phyloP scores from a whole-genome alignment of 1,284 basidiomycete species.

The Sporisorium iseilematis-ciliati region DNA sequence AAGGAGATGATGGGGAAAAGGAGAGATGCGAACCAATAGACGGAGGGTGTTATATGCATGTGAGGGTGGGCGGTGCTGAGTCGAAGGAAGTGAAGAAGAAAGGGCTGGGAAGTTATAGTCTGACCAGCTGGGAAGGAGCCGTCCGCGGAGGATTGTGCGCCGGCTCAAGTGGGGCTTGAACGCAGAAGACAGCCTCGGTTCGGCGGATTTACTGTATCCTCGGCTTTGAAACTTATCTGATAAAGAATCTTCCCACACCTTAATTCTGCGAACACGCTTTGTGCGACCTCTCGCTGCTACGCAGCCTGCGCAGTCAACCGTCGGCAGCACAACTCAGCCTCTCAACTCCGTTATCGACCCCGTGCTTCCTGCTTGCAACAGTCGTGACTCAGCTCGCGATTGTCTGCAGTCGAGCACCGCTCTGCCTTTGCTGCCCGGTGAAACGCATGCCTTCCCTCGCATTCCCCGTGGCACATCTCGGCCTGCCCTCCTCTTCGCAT shows the following conservation, averaged over 20 bases:
- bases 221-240: background rate
- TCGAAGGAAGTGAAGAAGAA: background rate
- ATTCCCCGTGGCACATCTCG: too few species aligned
- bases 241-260: background rate
- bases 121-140: background rate
- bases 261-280: too few species aligned
- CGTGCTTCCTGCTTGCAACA: too few species aligned
- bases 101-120: background rate
- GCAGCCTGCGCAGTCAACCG: background rate
- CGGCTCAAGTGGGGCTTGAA: background rate
- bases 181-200: background rate
- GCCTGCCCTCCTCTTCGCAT: too few species aligned
- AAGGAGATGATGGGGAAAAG: constrained; percentile 1
- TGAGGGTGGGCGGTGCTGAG: background rate
- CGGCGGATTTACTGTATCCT: background rate
- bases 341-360: too few species aligned
- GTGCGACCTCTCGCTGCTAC: background rate
- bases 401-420: too few species aligned
- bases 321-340: too few species aligned
- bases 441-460: too few species aligned
- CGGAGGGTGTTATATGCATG: background rate
- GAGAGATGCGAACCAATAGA: background rate
- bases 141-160: background rate
- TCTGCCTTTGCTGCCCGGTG: too few species aligned
- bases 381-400: too few species aligned